Evolutionary conservation across 495 filamentous ascomycete genomes (phyloP), one percentile per base, ranked within the genome.

Genomic region (Trichoderma parareesei): DNA sequence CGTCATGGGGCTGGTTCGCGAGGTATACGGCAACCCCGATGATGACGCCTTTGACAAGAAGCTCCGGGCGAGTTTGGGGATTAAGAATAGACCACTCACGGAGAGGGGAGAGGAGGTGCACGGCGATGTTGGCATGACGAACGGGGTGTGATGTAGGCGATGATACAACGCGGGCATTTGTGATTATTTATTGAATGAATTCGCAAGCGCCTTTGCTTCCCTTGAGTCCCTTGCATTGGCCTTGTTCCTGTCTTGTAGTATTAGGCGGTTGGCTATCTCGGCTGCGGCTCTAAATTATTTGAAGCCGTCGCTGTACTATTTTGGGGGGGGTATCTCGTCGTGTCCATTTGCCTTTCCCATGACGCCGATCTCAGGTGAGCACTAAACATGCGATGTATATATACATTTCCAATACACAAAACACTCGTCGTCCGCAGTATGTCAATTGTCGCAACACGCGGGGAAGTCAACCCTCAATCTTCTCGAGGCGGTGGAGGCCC

Each of bases 401-500:
- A 5, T 41, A 49, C n/a, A 49, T 27, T 49, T 20, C 20, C 4
- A 27, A 8, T 49, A 20, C 7, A 20, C 46, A 4, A 7, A 20
- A 20, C 9, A 18, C 9, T 49, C 9, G 46, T n/a, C 46, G 2
- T 49, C 46, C 4, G 18, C 20, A 9, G 46, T 20, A 9, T 8
- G 18, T 49, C 46, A 2, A 2, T 20, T 27, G 4, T 49, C 46
- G 46, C 20, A n/a, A 18, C 1, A 0, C 4, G n/a, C 46, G 27
- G 18, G 6, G 14, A 3, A 49, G n/a, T 49, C 46, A 16, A 7
- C 5, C 11, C 76, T 76, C 81, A 77, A 8, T 79, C 83, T 70
- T 84, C 83, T 48, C 83, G 84, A 66, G 85, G 82, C 18, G 92
- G 92, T 64, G 92, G 91, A 67, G 89, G 88, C 57, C 93, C 93